Evolutionary conservation across 768 basidiomycete genomes (phyloP), one percentile per base, ranked within the genome.

Genomic region (Pholiota microspora): DNA sequence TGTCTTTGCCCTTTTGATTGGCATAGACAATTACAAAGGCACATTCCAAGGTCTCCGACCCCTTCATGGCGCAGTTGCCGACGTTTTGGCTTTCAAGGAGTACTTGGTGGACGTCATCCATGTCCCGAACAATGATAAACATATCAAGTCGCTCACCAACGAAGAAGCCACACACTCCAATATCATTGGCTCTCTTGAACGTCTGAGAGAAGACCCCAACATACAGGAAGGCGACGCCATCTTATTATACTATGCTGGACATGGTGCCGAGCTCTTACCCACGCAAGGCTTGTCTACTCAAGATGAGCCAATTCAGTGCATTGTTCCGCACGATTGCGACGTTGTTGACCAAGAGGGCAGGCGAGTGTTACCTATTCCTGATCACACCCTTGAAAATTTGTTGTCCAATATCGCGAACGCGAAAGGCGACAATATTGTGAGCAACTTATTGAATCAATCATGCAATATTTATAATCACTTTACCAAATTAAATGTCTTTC

Each of bases 341-440:
- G 13, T 18, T 12, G 4, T 31, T 7, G 31, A 35, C 42, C 6
- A 5, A 8, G 16, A 25, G 13, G 54, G 32, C 13, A 21, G 9
- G 27, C 24, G 7, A n/a, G 36, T 59, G 10, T 44, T 24, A 3
- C 40, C 50, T 21, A 59, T 62, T 24, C 49, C 57, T 10, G 57
- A 62, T 21, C 18, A 32, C 12, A 52, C 45, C 6, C 29, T 62
- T 38, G 55, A 48, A 7, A 31, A 38, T 1, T 44, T 59, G 45
- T 46, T 62, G 13, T 53, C 53, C 16, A 29, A 46, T 7, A 56
- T 62, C 6, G 57, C 57, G 5, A 34, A 27, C 10, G 34, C 28
- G 16, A 56, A 54, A 18, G 60, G 60, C 2, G 38, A 62, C 23
- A 62, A 62, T 28, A 59, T 62, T 12, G 60, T 62, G 24, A 45